Evolutionary conservation across 2,329 filamentous ascomycete species (phyloP).

Genomic region (Aspergillus intermedius): DNA sequence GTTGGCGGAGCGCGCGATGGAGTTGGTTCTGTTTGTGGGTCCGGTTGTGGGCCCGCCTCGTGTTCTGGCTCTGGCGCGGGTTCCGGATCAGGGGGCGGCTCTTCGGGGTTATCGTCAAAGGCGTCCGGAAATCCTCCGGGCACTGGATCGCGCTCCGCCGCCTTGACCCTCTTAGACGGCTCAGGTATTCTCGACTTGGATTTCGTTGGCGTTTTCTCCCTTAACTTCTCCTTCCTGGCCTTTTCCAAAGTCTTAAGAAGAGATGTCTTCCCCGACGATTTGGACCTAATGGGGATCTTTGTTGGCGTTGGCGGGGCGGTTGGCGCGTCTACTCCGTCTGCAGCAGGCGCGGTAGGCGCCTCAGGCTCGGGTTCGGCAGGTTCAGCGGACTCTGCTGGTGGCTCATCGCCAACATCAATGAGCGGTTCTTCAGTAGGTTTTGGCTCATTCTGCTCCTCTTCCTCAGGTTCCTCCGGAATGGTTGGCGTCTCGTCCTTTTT

Average conservation of each 20-base stretch:
- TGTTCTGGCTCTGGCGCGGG: conserved; percentile 31
- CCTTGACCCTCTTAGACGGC: conserved; percentile 29
- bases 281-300: conserved; percentile 32
- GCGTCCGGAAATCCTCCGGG: conserved; percentile 55
- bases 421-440: conserved; percentile 24
- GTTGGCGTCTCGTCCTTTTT: conserved; percentile 21
- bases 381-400: conserved; percentile 17
- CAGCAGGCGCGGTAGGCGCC: conserved; percentile 29
- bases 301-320: conserved; percentile 32
- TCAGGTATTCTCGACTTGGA: conserved; percentile 13
- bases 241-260: conserved; percentile 44
- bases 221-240: conserved; percentile 33
- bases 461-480: conserved; percentile 17
- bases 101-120: conserved; percentile 40
- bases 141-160: conserved; percentile 35
- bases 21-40: conserved; percentile 18
- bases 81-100: conserved; percentile 15
- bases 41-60: conserved; percentile 16
- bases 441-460: conserved; percentile 10
- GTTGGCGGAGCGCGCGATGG: no score
- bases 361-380: conserved; percentile 17
- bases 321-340: conserved; percentile 33
- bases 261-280: conserved; percentile 37
- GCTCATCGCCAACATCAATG: conserved; percentile 30
- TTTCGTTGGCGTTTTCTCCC: conserved; percentile 25